phyloP scores from a whole-genome alignment of 1,139 yeast species.

The Hansenula sp. region DNA sequence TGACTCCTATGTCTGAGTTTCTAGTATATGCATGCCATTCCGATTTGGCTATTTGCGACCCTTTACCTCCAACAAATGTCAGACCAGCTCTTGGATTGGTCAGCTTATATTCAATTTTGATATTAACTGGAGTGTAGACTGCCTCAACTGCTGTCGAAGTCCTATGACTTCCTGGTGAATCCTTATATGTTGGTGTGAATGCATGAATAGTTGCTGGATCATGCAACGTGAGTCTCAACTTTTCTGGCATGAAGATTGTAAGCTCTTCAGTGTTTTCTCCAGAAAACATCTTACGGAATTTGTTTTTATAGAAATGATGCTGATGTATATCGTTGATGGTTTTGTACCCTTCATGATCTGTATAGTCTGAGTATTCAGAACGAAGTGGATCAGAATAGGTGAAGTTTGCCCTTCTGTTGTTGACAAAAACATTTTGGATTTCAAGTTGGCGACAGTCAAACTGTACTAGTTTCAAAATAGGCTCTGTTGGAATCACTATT shows the following conservation, averaged over 20 bases:
- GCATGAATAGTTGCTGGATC: slow-evolving; percentile 44
- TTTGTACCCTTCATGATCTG: slow-evolving; percentile 7
- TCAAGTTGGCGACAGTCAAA: slow-evolving; percentile 80
- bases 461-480: slow-evolving; percentile 51
- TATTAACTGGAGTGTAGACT: slow-evolving; percentile 65
- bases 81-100: slow-evolving; percentile 73
- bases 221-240: slow-evolving; percentile 56
- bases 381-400: slow-evolving; percentile 43
- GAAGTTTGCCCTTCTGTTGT: slow-evolving; percentile 48
- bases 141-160: slow-evolving; percentile 37
- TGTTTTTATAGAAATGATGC: slow-evolving; percentile 56
- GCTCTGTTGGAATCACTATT: slow-evolving; percentile 68
- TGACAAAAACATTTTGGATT: slow-evolving; percentile 60
- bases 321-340: slow-evolving; percentile 27
- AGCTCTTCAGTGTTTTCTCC: slow-evolving; percentile 72
- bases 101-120: slow-evolving; percentile 65
- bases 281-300: slow-evolving; percentile 57
- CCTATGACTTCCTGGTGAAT: slow-evolving; percentile 31
- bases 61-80: slow-evolving; percentile 57
- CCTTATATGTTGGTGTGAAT: slow-evolving; percentile 38
- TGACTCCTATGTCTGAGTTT: slow-evolving; percentile 70
- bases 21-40: slow-evolving; percentile 86
- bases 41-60: slow-evolving; percentile 28
- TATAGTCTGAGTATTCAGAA: slow-evolving; percentile 18
- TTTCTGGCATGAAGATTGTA: slow-evolving; percentile 66